Conservation (phyloP, 768 basidiomycete genomes). For the Termitomyces sp. region DNA sequence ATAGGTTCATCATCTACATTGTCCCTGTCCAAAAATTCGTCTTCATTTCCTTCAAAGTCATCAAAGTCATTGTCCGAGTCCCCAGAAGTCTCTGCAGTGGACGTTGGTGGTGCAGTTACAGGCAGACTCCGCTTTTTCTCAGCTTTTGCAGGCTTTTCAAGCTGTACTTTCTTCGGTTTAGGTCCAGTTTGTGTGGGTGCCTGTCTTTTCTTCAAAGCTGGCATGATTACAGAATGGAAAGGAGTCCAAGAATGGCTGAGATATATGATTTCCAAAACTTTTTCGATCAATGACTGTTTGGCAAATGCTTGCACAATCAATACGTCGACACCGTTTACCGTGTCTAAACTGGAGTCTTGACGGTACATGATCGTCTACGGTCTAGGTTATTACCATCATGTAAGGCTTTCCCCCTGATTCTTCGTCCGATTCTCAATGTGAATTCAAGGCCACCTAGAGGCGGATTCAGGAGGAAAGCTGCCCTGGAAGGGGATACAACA, state of each 20-base stretch:
- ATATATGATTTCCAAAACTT: constrained; percentile 7
- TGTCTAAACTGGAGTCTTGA: too few relatives aligned
- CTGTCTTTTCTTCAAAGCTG: constrained; percentile 45
- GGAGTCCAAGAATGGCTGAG: background rate
- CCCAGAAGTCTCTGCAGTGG: constrained; percentile 27
- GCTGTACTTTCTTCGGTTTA: constrained; percentile 47
- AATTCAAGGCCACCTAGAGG: constrained; percentile 40
- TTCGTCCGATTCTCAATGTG: background rate
- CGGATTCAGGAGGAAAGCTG: constrained; percentile 30
- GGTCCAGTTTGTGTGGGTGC: constrained; percentile 42
- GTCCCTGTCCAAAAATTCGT: constrained; percentile 26
- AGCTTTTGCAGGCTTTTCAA: constrained; percentile 26
- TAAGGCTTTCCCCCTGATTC: background rate
- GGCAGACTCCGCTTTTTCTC: constrained; percentile 44
- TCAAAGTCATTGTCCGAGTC: constrained; percentile 36
- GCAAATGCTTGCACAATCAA: constrained; percentile 4
- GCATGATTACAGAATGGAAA: constrained; percentile 23
- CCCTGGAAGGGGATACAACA: constrained; percentile 37
- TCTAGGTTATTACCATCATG: background rate
- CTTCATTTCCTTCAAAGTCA: constrained; percentile 29
- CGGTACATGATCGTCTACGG: background rate
- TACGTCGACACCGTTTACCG: background rate
- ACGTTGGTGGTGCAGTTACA: constrained; percentile 36
- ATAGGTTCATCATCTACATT: constrained; percentile 27
- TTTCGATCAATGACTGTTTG: constrained; percentile 12